A percentile compares a stretch with the other conserved stretches of the same genome.
phyloP scores from a whole-genome alignment of 2,329 filamentous ascomycete species.

The Paraconiothyrium brasiliense region DNA sequence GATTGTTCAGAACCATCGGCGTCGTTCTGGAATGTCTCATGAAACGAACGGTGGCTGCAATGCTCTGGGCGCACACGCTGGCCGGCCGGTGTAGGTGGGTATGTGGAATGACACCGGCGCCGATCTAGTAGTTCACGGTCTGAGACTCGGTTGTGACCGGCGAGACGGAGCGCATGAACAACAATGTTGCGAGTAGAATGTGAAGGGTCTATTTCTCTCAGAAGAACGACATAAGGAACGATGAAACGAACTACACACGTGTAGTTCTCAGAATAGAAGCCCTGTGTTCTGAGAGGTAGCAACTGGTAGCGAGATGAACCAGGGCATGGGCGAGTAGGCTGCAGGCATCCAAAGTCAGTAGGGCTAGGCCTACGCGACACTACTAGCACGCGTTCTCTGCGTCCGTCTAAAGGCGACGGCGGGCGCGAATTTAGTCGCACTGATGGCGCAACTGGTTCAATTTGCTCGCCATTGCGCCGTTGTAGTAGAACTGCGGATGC shows the following conservation, averaged over 20 bases:
- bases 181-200: constrained; percentile 7
- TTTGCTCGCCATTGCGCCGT: constrained; percentile 14
- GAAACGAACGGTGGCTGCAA: constrained; percentile 8
- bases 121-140: constrained; percentile 2
- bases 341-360: constrained; percentile 4
- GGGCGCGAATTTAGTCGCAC: constrained; percentile 3
- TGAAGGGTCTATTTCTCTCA: background rate
- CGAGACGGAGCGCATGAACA: constrained; percentile 7
- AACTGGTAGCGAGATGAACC: constrained; percentile 18
- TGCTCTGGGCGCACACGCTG: background rate
- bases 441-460: background rate
- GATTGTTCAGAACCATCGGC: background rate
- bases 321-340: constrained; percentile 21
- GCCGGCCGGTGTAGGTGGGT: constrained; percentile 20
- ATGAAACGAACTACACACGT: constrained; percentile 16
- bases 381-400: constrained; percentile 10
- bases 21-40: background rate
- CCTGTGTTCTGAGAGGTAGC: constrained; percentile 2
- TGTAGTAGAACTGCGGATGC: background rate
- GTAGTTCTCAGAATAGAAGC: constrained; percentile 18
- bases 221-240: constrained; percentile 1
- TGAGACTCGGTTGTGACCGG: constrained; percentile 1
- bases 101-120: constrained; percentile 3
- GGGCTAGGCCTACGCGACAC: constrained; percentile 14
- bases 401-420: constrained; percentile 8